Evolutionary conservation across 257 asterid species (phyloP).

Genomic region (Capsicum rhomboideum): DNA sequence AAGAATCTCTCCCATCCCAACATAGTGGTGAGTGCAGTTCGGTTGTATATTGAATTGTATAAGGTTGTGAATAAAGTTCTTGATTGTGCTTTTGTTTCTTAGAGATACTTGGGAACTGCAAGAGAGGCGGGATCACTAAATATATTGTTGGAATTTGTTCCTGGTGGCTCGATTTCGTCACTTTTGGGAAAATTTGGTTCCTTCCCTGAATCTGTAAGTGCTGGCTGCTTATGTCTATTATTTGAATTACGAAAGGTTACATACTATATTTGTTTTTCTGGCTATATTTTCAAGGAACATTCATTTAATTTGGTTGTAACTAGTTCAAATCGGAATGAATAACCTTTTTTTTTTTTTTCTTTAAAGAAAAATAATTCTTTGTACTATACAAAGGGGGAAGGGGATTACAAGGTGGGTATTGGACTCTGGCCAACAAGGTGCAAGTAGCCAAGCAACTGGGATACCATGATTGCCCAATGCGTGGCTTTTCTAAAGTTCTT

Average conservation of each 20-base stretch:
- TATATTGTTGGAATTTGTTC: conserved; percentile 92
- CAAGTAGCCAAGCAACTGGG: background rate
- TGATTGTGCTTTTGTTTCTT: conserved; percentile 19
- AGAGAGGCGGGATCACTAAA: conserved; percentile 83
- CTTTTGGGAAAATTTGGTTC: conserved; percentile 97
- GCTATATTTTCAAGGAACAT: background rate
- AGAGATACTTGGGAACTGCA: conserved; percentile 98
- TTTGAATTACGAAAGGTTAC: background rate
- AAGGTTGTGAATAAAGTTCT: background rate
- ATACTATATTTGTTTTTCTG: background rate
- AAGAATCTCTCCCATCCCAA: conserved; percentile 95
- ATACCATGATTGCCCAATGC: background rate
- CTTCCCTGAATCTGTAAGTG: conserved; percentile 92
- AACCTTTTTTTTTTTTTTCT: background rate
- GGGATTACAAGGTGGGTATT: background rate
- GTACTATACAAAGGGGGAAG: background rate
- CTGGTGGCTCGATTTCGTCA: conserved; percentile 96
- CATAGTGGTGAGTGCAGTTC: conserved; percentile 68
- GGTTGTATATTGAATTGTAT: background rate
- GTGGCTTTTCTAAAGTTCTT: background rate
- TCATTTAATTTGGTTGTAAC: background rate
- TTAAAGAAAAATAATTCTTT: background rate
- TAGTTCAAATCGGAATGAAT: background rate
- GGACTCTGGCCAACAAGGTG: background rate
- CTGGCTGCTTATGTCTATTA: background rate